Conservation (phyloP, 2,329 filamentous ascomycete genomes). For the Didymella sp. region DNA sequence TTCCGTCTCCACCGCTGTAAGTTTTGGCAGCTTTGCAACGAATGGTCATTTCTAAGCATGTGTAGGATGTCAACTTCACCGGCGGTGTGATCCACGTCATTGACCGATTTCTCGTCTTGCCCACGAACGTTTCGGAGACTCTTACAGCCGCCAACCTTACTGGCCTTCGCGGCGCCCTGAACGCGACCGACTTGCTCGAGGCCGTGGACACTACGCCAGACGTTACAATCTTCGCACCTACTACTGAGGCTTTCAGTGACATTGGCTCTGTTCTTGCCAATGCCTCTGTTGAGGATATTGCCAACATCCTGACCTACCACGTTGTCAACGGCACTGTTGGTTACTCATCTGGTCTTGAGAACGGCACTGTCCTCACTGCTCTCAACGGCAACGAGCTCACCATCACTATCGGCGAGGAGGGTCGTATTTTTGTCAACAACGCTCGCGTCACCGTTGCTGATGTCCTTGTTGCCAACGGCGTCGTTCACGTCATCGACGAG, state of each 20-base stretch:
- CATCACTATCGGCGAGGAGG: constrained; percentile 47
- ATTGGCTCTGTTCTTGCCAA: constrained; percentile 62
- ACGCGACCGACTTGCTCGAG: constrained; percentile 48
- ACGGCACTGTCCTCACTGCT: constrained; percentile 50
- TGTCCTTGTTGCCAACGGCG: constrained; percentile 55
- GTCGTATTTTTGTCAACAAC: constrained; percentile 53
- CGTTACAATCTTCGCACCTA: constrained; percentile 70
- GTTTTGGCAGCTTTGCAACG: constrained; percentile 25
- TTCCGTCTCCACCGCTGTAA: constrained; percentile 58
- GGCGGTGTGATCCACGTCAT: constrained; percentile 58
- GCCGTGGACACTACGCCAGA: constrained; percentile 54
- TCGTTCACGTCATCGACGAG: constrained; percentile 62
- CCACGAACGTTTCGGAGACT: constrained; percentile 41
- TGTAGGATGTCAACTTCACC: constrained; percentile 53
- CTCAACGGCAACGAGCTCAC: constrained; percentile 50
- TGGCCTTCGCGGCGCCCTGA: constrained; percentile 52
- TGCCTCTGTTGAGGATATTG: constrained; percentile 57
- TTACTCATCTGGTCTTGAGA: constrained; percentile 58
- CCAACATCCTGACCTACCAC: constrained; percentile 68
- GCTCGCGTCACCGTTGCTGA: constrained; percentile 53
- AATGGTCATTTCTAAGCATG: constrained; percentile 1
- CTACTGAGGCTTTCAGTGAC: constrained; percentile 64
- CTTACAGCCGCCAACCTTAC: constrained; percentile 48
- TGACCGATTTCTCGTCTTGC: constrained; percentile 53
- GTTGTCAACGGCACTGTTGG: constrained; percentile 63